Percentiles rank a stretch among this genome's conserved stretches.
Evolutionary conservation across 75 land plant genomes (phyloP).

Genomic region (Picea glauca): DNA sequence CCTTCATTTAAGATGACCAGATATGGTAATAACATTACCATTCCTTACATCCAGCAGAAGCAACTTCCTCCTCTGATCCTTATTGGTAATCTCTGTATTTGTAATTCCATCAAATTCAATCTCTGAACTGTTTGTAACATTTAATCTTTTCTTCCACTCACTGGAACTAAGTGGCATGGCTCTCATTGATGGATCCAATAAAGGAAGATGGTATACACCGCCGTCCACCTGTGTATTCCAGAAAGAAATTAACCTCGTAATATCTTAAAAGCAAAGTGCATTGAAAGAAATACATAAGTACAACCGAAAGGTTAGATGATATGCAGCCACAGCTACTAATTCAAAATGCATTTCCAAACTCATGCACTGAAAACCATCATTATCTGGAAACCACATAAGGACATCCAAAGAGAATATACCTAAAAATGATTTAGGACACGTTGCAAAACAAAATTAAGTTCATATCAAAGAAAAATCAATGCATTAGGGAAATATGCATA

Average conservation of each 20-base stretch:
- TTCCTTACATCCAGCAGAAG: conserved; percentile 84
- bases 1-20: background rate
- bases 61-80: conserved; percentile 13
- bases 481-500: conserved; percentile 3
- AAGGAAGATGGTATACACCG: conserved; percentile 65
- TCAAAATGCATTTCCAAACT: background rate
- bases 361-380: background rate
- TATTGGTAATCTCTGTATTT: background rate
- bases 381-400: background rate
- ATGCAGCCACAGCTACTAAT: background rate
- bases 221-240: conserved; percentile 56
- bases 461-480: background rate
- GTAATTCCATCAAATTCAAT: conserved; percentile 7
- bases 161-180: conserved; percentile 66
- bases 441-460: background rate
- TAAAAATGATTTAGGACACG: background rate
- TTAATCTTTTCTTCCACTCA: conserved; percentile 66
- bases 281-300: background rate
- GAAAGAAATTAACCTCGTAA: background rate
- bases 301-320: background rate
- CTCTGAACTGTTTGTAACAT: background rate
- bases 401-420: background rate
- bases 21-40: conserved; percentile 42
- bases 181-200: conserved; percentile 66
- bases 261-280: background rate